A percentile compares a stretch with the other conserved stretches of the same genome.
These are phyloP conservation scores for Micractinium sp. DNA, from an alignment of 139 green algal genomes.

Conservation along the genomic window DNA sequence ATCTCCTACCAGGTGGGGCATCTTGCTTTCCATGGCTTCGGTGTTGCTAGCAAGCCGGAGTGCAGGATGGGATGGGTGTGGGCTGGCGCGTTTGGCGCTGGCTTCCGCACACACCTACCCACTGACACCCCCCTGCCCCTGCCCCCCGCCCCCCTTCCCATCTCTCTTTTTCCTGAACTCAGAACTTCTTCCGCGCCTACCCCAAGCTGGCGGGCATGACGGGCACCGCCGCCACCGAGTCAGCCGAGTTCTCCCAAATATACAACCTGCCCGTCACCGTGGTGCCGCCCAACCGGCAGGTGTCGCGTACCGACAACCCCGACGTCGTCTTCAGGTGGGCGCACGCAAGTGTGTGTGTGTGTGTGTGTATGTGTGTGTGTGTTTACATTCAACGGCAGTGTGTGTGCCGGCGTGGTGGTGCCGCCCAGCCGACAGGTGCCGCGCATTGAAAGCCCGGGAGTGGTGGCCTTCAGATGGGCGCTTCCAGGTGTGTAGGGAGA, in stretches of 20 bases:
- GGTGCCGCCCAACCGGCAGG: conserved; percentile 74
- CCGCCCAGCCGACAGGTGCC: no score
- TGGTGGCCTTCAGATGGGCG: no score
- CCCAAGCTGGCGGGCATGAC: conserved; percentile 88
- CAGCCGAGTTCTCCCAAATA: conserved; percentile 95
- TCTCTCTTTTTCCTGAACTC: neutral
- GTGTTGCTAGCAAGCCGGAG: no score
- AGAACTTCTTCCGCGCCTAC: conserved; percentile 85
- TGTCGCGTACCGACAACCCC: conserved; percentile 81
- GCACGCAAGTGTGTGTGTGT: neutral
- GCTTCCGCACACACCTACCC: no score
- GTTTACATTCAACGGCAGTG: no score
- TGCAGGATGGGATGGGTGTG: no score
- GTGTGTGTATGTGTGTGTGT: no score
- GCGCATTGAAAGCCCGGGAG: no score
- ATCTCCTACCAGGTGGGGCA: conserved; percentile 86
- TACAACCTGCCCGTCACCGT: conserved; percentile 94
- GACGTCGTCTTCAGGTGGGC: conserved; percentile 93
- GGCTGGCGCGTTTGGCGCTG: no score
- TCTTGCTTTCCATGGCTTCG: no score
- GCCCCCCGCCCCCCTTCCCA: neutral
- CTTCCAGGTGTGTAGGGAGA: no score
- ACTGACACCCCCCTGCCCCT: neutral
- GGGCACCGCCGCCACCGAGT: conserved; percentile 94
- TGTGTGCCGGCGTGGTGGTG: no score